Percentiles rank a stretch among this genome's conserved stretches.
These are phyloP conservation scores for Russula lepida DNA, from an alignment of 768 basidiomycete species.

Conservation along the genomic window DNA sequence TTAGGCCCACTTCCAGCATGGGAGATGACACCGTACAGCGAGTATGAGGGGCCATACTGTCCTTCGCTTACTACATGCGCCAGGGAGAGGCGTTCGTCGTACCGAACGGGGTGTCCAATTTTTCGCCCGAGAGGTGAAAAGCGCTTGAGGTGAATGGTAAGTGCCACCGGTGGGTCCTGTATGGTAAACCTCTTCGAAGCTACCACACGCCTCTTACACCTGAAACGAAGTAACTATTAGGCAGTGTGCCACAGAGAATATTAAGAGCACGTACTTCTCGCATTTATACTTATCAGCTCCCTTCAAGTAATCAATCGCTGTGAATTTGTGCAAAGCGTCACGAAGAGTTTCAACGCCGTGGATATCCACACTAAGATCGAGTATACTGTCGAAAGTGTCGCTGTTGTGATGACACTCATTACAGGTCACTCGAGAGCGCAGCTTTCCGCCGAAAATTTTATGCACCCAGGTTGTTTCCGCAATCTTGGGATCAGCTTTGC, in stretches of 20 bases:
- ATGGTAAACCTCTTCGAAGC: constrained; percentile 89
- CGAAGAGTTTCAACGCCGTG: constrained; percentile 49
- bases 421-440: constrained; percentile 89
- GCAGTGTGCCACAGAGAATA: background rate
- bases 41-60: constrained; percentile 69
- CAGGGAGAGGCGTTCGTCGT: constrained; percentile 65
- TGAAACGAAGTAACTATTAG: constrained; percentile 26
- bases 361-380: constrained; percentile 92
- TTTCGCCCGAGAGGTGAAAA: constrained; percentile 90
- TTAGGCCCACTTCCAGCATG: constrained; percentile 91
- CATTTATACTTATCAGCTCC: constrained; percentile 97
- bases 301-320: constrained; percentile 71
- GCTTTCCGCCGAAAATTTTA: constrained; percentile 84
- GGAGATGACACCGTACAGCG: constrained; percentile 84
- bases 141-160: constrained; percentile 92
- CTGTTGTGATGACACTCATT: constrained; percentile 73
- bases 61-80: constrained; percentile 78
- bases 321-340: constrained; percentile 73
- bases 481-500: constrained; percentile 60
- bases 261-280: constrained; percentile 66
- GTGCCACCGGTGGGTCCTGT: constrained; percentile 75
- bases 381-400: constrained; percentile 92
- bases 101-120: constrained; percentile 68
- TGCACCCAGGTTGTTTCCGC: constrained; percentile 92
- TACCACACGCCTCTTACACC: constrained; percentile 85